Percentiles rank a stretch among this genome's conserved stretches.
Evolutionary conservation across 768 basidiomycete species (phyloP).

Genomic region (Mycena olivaceomarginata): DNA sequence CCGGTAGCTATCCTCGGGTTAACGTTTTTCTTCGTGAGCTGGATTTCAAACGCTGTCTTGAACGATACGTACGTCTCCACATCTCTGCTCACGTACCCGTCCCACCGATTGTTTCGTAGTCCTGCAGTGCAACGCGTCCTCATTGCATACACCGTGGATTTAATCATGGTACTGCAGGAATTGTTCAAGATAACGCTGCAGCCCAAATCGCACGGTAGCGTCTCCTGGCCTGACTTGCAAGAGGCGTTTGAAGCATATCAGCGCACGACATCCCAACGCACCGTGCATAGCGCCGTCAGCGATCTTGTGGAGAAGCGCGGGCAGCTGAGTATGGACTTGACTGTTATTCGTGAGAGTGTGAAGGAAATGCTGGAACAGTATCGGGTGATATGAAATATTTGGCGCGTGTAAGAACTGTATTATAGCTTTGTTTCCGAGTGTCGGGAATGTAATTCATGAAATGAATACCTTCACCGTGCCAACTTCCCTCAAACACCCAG

Average conservation of each 20-base stretch:
- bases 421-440: too few relatives aligned
- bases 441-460: too few relatives aligned
- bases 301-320: neutral
- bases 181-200: slow-evolving; percentile 10
- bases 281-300: neutral
- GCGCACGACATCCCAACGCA: slow-evolving; percentile 1
- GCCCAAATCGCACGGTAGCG: neutral
- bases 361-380: neutral
- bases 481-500: too few relatives aligned
- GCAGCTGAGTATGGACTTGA: neutral
- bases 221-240: neutral
- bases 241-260: slow-evolving; percentile 12
- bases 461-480: too few relatives aligned
- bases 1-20: too few relatives aligned
- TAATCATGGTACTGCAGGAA: slow-evolving; percentile 16
- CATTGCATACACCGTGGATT: slow-evolving; percentile 7
- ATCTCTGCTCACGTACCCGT: neutral
- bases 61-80: too few relatives aligned
- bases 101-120: neutral
- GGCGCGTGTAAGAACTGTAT: too few relatives aligned
- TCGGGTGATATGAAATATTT: too few relatives aligned
- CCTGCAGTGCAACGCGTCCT: slow-evolving; percentile 10
- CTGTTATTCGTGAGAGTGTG: slow-evolving; percentile 5
- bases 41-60: too few relatives aligned
- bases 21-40: too few relatives aligned